These are phyloP conservation scores for Dothiorella sarmentorum DNA, from an alignment of 2,329 filamentous ascomycete genomes.

Conservation along the genomic window DNA sequence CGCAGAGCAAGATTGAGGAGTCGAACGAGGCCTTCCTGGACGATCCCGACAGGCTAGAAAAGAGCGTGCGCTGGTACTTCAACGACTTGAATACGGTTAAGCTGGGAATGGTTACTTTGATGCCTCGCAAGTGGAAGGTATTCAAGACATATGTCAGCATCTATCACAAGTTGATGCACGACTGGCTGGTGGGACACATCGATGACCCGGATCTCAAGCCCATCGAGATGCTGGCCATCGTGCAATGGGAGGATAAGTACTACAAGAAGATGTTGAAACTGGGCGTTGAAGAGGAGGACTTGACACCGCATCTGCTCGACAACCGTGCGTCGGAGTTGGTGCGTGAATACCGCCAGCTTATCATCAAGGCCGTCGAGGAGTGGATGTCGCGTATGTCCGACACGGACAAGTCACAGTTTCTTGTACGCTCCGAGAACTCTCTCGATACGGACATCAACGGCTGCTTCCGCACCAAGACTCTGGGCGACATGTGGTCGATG, in stretches of 20 bases:
- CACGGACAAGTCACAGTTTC: slow-evolving; percentile 77
- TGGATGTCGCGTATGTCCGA: slow-evolving; percentile 94
- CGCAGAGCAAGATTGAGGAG: slow-evolving; percentile 69
- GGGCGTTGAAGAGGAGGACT: slow-evolving; percentile 71
- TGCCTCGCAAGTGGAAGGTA: slow-evolving; percentile 97
- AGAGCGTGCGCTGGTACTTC: slow-evolving; percentile 93
- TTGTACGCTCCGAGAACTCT: slow-evolving; percentile 72
- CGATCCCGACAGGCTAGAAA: slow-evolving; percentile 79
- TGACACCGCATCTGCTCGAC: slow-evolving; percentile 84
- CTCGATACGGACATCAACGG: slow-evolving; percentile 85
- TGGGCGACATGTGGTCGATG: slow-evolving; percentile 97
- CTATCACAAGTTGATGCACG: slow-evolving; percentile 93
- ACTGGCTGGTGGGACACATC: slow-evolving; percentile 79
- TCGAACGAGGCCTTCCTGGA: slow-evolving; percentile 73
- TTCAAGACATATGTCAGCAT: slow-evolving; percentile 84
- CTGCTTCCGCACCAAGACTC: slow-evolving; percentile 85
- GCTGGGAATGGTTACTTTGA: slow-evolving; percentile 83
- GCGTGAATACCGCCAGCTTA: slow-evolving; percentile 88
- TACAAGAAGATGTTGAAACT: slow-evolving; percentile 94
- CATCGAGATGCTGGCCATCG: slow-evolving; percentile 82
- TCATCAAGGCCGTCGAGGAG: slow-evolving; percentile 92
- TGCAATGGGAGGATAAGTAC: slow-evolving; percentile 94
- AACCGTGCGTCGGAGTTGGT: slow-evolving; percentile 86
- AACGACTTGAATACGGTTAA: slow-evolving; percentile 95
- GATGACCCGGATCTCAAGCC: slow-evolving; percentile 82